A percentile compares a stretch with the other conserved stretches of the same genome.
Evolutionary conservation across 257 asterid species (phyloP).

Genomic region (Salvia rosmarinus): DNA sequence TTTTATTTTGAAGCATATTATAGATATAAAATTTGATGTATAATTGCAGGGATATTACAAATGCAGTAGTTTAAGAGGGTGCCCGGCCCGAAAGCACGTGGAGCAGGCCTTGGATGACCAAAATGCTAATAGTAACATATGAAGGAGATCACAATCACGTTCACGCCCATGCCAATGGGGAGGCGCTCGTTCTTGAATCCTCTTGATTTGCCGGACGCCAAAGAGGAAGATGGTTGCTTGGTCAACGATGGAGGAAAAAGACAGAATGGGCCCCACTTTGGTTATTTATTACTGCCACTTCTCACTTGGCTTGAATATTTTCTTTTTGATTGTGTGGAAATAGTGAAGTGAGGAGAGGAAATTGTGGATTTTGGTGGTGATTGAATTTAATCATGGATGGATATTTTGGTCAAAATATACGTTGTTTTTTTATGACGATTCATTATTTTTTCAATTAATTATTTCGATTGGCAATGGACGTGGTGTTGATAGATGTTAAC

Average conservation of each 20-base stretch:
- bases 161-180: slow-evolving; percentile 51
- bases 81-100: slow-evolving; percentile 76
- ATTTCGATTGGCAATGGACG: no score
- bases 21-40: not conserved
- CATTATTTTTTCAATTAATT: not conserved
- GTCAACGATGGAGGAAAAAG: slow-evolving; percentile 15
- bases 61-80: slow-evolving; percentile 70
- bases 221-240: slow-evolving; percentile 29
- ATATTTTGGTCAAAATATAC: slow-evolving; percentile 29
- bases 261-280: slow-evolving; percentile 39
- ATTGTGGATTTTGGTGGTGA: slow-evolving; percentile 50
- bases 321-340: slow-evolving; percentile 26
- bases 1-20: no score
- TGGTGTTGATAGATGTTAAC: no score
- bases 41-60: slow-evolving; percentile 66
- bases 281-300: slow-evolving; percentile 28
- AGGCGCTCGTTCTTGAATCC: slow-evolving; percentile 60
- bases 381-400: slow-evolving; percentile 12
- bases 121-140: slow-evolving; percentile 66
- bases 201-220: slow-evolving; percentile 36
- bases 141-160: slow-evolving; percentile 74
- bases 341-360: slow-evolving; percentile 28
- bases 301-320: slow-evolving; percentile 25
- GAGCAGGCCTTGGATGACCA: slow-evolving; percentile 68
- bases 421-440: slow-evolving; percentile 28